phyloP scores from a whole-genome alignment of 1,284 basidiomycete genomes.

The Ganoderma resinaceum region DNA sequence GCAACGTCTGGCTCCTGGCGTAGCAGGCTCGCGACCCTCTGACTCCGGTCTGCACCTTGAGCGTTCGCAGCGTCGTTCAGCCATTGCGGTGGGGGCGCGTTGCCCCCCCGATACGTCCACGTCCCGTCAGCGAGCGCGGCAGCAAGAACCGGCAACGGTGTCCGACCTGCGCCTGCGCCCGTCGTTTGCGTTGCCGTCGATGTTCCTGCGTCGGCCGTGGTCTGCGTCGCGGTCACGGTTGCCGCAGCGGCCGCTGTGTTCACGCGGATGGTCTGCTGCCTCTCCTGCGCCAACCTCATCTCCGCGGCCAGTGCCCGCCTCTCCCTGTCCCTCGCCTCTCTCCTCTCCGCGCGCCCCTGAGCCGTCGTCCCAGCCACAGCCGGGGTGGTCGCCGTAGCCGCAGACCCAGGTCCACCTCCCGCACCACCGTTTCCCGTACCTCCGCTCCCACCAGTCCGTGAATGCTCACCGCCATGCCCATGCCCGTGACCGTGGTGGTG shows the following conservation, averaged over 20 bases:
- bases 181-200: neutral
- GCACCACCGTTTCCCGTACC: neutral
- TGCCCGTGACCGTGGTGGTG: constrained; percentile 29
- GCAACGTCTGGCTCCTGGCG: constrained; percentile 7
- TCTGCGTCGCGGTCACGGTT: neutral
- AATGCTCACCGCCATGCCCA: constrained; percentile 14
- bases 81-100: constrained; percentile 9
- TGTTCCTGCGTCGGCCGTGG: neutral
- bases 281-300: constrained; percentile 18
- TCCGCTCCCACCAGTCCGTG: neutral
- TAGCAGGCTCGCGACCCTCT: neutral
- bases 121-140: constrained; percentile 17
- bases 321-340: constrained; percentile 38
- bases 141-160: constrained; percentile 18
- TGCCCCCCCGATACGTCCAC: constrained; percentile 18
- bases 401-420: constrained; percentile 4
- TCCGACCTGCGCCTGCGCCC: neutral
- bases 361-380: constrained; percentile 15
- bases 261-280: constrained; percentile 4
- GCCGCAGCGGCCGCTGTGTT: neutral
- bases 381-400: neutral
- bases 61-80: constrained; percentile 2
- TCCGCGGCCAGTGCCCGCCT: constrained; percentile 29
- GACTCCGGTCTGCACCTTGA: neutral
- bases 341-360: constrained; percentile 33